Base-by-base conservation (phyloP, 2,329 filamentous ascomycete species). In the Fusarium oligoseptatum region DNA sequence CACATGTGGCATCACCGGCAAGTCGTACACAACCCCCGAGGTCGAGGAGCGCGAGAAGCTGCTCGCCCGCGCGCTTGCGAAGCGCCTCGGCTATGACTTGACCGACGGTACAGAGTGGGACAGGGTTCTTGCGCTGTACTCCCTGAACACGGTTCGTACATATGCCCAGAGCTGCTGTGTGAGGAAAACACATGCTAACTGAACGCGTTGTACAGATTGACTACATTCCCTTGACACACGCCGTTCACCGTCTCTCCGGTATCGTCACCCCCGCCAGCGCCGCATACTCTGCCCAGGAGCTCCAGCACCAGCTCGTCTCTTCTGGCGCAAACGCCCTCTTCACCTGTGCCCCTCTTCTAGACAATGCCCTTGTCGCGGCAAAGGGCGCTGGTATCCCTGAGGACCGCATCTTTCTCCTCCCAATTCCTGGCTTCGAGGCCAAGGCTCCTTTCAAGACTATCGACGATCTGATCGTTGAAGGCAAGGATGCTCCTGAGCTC, bases 41-140 rank as follows among this genome's bases (percentile, higher is more conserved):
- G 88, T 94, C 52, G 88, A 88, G 60, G 86, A 91, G 66, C 88
- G 93, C 24, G 89, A 93, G 11, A 91, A 94, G 32, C 87, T 85
- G 63, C 86, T 97, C 24, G 89, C 94, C 17, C 89, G 92, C 67
- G 92, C 89, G 24, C 84, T 97, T 37, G 88, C 89, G 45, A 91
- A 93, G 80, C 90, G 94, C 72, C 88, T 97, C 68, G 91, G 90
- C 50, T 95, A 94, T 88, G 82, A 88, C 55, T 90, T 92, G 9
- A 92, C 94, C 75, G 82, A 90, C 66, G 94, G 92, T 14, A 90
- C 90, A 0, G 93, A 95, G 80, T 97, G 92, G 92, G 94, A 97
- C 78, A 95, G 95, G 81, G 93, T 95, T 27, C 85, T 94, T 57
- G 92, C 87, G 6, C 85, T 95, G 32, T 97, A 94, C 83, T 92